Evolutionary conservation across 2,329 filamentous ascomycete species (phyloP).

Genomic region (Arthrobotrys sphaeroides): DNA sequence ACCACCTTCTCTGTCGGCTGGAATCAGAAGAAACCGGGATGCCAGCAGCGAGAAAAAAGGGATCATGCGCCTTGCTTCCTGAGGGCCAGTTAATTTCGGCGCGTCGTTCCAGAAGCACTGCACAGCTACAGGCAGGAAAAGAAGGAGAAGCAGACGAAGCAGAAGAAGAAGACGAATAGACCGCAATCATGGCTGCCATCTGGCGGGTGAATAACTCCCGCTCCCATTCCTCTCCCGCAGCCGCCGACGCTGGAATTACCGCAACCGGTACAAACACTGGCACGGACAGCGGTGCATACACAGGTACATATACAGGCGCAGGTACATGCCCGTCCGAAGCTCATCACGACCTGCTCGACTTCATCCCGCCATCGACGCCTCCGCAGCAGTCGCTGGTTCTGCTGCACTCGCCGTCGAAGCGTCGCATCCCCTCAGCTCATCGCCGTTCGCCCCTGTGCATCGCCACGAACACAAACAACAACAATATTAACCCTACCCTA

Average conservation of each 20-base stretch:
- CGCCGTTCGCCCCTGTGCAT: slow-evolving; percentile 28
- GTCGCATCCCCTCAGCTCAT: slow-evolving; percentile 30
- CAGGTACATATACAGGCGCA: background rate
- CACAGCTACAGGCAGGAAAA: background rate
- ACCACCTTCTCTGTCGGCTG: slow-evolving; percentile 19
- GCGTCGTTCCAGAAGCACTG: slow-evolving; percentile 32
- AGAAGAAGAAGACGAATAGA: background rate
- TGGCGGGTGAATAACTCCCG: slow-evolving; percentile 52
- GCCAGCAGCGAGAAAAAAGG: slow-evolving; percentile 4
- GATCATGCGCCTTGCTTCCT: slow-evolving; percentile 32
- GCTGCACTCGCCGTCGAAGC: slow-evolving; percentile 32
- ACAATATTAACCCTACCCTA: background rate
- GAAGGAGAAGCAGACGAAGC: background rate
- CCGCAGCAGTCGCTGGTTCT: slow-evolving; percentile 43
- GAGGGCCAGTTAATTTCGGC: slow-evolving; percentile 28
- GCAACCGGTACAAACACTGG: too few species aligned
- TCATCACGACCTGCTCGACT: slow-evolving; percentile 7
- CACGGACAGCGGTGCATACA: too few species aligned
- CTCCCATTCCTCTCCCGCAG: slow-evolving; percentile 45
- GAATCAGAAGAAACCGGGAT: slow-evolving; percentile 9
- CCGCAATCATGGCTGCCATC: slow-evolving; percentile 44
- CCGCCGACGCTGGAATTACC: background rate
- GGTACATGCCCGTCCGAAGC: too few species aligned
- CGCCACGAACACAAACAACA: slow-evolving; percentile 27
- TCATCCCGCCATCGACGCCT: slow-evolving; percentile 13